Evolutionary conservation across 805 yeast genomes (phyloP).

Genomic region (Teunomyces pallodes): DNA sequence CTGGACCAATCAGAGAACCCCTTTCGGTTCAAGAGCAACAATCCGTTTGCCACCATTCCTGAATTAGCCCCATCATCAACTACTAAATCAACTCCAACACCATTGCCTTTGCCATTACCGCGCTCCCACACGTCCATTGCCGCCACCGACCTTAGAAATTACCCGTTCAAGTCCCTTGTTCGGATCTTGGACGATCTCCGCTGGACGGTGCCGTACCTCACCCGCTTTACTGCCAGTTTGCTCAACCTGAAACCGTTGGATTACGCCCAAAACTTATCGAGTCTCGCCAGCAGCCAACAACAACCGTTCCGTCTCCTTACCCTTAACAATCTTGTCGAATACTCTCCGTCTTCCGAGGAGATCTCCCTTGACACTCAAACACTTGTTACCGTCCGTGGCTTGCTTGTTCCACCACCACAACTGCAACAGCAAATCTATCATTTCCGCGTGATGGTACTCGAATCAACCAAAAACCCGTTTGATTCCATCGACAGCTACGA

Average conservation of each 20-base stretch:
- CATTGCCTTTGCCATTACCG: too few relatives aligned
- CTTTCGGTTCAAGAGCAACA: slow-evolving; percentile 8
- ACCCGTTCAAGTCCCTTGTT: slow-evolving; percentile 62
- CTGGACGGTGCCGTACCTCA: slow-evolving; percentile 15
- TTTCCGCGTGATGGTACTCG: slow-evolving; percentile 29
- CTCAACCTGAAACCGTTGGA: slow-evolving; percentile 33
- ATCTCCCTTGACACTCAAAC: slow-evolving; percentile 16
- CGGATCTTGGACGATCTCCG: slow-evolving; percentile 63
- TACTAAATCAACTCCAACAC: neutral
- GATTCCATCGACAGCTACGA: slow-evolving; percentile 28
- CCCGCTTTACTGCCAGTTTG: slow-evolving; percentile 15
- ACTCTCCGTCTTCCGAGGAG: slow-evolving; percentile 31
- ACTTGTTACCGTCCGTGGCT: slow-evolving; percentile 28
- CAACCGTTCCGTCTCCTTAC: slow-evolving; percentile 23
- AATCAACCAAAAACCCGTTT: slow-evolving; percentile 18
- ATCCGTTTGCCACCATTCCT: slow-evolving; percentile 5
- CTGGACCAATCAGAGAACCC: neutral
- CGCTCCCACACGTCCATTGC: neutral
- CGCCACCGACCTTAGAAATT: neutral
- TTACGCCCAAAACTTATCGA: slow-evolving; percentile 27
- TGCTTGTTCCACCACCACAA: slow-evolving; percentile 18
- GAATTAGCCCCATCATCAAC: neutral
- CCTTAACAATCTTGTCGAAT: slow-evolving; percentile 34
- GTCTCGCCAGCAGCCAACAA: slow-evolving; percentile 10
- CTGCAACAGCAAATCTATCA: slow-evolving; percentile 19